These are phyloP conservation scores for Globisporangium camurandrum DNA, from an alignment of 352 stramenopile species.

Conservation along the genomic window DNA sequence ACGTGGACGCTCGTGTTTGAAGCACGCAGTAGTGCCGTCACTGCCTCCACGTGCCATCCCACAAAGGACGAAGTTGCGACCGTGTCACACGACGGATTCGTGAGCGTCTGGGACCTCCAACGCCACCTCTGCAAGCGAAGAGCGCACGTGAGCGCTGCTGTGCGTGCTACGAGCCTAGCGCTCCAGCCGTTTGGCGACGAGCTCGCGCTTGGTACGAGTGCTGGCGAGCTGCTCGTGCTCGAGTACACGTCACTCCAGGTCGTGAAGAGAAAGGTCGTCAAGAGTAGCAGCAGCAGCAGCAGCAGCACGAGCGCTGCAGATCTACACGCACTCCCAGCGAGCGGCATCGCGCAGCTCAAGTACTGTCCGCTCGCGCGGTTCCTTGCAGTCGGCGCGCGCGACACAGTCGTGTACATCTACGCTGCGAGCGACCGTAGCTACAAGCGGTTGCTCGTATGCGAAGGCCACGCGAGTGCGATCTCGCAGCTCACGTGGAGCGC, in stretches of 20 bases:
- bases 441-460: conserved; percentile 53
- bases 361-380: conserved; percentile 40
- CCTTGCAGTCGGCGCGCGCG: conserved; percentile 43
- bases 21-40: conserved; percentile 29
- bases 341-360: conserved; percentile 34
- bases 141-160: conserved; percentile 19
- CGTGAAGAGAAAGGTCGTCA: conserved; percentile 36
- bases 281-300: neutral
- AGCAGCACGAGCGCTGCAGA: conserved; percentile 6
- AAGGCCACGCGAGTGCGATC: conserved; percentile 77
- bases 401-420: conserved; percentile 62
- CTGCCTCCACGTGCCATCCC: conserved; percentile 30
- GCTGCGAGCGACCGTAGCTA: conserved; percentile 36
- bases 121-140: conserved; percentile 28
- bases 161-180: conserved; percentile 41
- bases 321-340: neutral
- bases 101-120: conserved; percentile 49
- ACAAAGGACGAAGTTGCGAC: conserved; percentile 33
- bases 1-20: conserved; percentile 54
- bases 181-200: conserved; percentile 47
- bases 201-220: conserved; percentile 39
- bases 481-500: conserved; percentile 84
- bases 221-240: conserved; percentile 46
- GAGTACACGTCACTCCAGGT: conserved; percentile 28
- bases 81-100: conserved; percentile 39